Conservation (phyloP, 1,139 yeast species). For the Lodderomyces metapsilosis region DNA sequence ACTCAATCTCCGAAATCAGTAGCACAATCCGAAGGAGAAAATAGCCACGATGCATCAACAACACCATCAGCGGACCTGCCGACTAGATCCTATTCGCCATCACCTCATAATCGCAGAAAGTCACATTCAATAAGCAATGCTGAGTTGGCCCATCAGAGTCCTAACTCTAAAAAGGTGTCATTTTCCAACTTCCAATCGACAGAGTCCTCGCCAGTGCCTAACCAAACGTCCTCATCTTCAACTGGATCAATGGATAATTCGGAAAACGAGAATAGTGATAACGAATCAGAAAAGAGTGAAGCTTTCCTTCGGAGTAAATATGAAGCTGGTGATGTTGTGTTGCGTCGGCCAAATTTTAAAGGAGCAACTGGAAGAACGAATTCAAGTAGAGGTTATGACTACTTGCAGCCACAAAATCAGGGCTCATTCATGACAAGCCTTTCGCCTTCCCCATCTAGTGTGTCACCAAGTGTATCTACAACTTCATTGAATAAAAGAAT, state of each 20-base stretch:
- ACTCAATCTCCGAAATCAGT: slow-evolving; percentile 1
- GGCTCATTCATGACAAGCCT: slow-evolving; percentile 11
- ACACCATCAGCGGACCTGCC: slow-evolving; percentile 1
- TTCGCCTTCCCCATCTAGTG: slow-evolving; percentile 14
- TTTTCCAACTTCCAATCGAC: slow-evolving; percentile 15
- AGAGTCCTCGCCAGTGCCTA: slow-evolving; percentile 13
- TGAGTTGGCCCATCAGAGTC: slow-evolving; percentile 10
- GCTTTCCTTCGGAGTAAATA: background rate
- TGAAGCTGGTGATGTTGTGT: slow-evolving; percentile 9
- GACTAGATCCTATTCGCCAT: slow-evolving; percentile 4
- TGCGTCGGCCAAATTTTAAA: slow-evolving; percentile 11
- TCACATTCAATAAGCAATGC: slow-evolving; percentile 16
- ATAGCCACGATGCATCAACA: background rate
- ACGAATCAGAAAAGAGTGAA: slow-evolving; percentile 5
- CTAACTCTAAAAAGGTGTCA: slow-evolving; percentile 14
- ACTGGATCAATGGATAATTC: slow-evolving; percentile 4
- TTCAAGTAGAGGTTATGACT: background rate
- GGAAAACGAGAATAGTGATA: slow-evolving; percentile 6
- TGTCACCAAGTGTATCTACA: slow-evolving; percentile 13
- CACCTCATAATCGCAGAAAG: slow-evolving; percentile 8
- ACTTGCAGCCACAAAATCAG: slow-evolving; percentile 1
- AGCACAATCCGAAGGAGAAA: background rate
- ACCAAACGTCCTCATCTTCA: slow-evolving; percentile 10
- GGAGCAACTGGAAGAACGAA: slow-evolving; percentile 1
- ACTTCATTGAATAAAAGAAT: slow-evolving; percentile 3